Percentiles rank a stretch among this genome's conserved stretches.
These are phyloP conservation scores for Populus alba DNA, from an alignment of 345 rosid genomes.

Conservation along the genomic window DNA sequence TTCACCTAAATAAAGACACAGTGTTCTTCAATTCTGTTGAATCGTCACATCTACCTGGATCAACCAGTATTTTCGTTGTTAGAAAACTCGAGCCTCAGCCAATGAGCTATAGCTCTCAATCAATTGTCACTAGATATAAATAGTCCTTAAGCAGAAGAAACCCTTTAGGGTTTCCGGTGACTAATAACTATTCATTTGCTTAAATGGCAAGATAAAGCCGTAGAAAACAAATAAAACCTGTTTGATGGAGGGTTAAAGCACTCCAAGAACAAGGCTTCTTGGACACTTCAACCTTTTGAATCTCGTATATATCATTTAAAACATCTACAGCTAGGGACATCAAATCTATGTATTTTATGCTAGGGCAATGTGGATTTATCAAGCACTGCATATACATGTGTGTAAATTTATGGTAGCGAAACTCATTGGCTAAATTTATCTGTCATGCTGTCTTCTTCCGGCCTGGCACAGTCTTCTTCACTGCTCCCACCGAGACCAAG, in stretches of 20 bases:
- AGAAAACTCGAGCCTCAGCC: no score
- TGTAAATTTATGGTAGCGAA: not conserved
- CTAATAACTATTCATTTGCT: slow-evolving; percentile 1
- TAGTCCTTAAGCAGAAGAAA: not conserved
- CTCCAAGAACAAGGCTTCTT: not conserved
- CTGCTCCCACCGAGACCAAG: slow-evolving; percentile 86
- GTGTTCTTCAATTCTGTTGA: no score
- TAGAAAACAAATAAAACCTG: not conserved
- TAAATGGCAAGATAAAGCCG: not conserved
- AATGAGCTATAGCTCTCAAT: no score
- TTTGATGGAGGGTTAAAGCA: not conserved
- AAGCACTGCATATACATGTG: not conserved
- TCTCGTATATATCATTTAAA: not conserved
- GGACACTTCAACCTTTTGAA: not conserved
- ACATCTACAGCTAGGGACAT: not conserved
- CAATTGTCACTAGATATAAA: no score
- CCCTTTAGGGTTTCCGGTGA: not conserved
- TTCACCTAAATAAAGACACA: no score
- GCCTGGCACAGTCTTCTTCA: slow-evolving; percentile 88
- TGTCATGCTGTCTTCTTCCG: slow-evolving; percentile 38
- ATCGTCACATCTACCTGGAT: no score
- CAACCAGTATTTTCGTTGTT: no score
- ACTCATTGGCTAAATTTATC: not conserved
- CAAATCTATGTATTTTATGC: not conserved
- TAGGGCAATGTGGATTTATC: not conserved